These are phyloP conservation scores for Lentithecium fluviatile DNA, from an alignment of 495 filamentous ascomycete genomes.

Conservation along the genomic window DNA sequence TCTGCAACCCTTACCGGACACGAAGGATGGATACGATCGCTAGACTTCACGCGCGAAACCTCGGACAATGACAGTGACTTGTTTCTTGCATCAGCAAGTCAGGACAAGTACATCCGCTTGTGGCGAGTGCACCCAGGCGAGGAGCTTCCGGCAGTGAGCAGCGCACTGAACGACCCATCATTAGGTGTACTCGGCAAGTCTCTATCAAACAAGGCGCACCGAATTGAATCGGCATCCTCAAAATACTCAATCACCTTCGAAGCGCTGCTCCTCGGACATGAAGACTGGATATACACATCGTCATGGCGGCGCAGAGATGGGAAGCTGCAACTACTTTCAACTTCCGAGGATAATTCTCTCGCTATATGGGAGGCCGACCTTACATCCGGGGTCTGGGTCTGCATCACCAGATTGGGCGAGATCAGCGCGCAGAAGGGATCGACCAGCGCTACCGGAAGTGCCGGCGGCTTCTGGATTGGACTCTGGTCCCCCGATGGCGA, in stretches of 20 bases:
- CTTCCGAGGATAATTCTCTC: slow-evolving; percentile 93
- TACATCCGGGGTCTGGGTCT: slow-evolving; percentile 85
- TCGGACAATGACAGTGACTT: slow-evolving; percentile 60
- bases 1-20: slow-evolving; percentile 83
- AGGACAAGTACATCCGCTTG: slow-evolving; percentile 94
- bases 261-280: slow-evolving; percentile 89
- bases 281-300: slow-evolving; percentile 95
- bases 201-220: slow-evolving; percentile 85
- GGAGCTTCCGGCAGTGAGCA: slow-evolving; percentile 51
- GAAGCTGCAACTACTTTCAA: slow-evolving; percentile 73
- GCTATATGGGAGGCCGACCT: slow-evolving; percentile 86
- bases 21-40: slow-evolving; percentile 89
- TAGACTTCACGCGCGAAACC: slow-evolving; percentile 71
- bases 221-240: slow-evolving; percentile 55
- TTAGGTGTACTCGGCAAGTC: slow-evolving; percentile 60
- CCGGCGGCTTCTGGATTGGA: slow-evolving; percentile 93
- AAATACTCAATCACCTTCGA: slow-evolving; percentile 87
- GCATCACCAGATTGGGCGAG: slow-evolving; percentile 79
- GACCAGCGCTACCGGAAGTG: slow-evolving; percentile 91
- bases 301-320: slow-evolving; percentile 62
- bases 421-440: slow-evolving; percentile 91
- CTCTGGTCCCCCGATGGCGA: slow-evolving; percentile 82
- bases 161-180: slow-evolving; percentile 49
- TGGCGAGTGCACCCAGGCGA: slow-evolving; percentile 80
- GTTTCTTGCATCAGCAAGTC: slow-evolving; percentile 86